phyloP scores from a whole-genome alignment of 331 rosid genomes.

The Quercus tomentella region DNA sequence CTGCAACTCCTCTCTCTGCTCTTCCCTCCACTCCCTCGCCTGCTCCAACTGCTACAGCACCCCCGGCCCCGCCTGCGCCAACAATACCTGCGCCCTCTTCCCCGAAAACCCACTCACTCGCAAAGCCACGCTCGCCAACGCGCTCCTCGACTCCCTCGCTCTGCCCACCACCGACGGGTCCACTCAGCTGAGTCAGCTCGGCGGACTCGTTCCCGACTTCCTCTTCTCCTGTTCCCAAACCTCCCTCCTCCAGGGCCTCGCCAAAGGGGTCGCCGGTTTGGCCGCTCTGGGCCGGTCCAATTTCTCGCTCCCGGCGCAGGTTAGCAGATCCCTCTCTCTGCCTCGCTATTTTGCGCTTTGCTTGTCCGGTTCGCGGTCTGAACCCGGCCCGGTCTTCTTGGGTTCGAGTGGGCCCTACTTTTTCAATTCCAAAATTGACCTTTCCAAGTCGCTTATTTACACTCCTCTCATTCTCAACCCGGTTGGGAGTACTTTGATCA shows the following conservation, averaged over 20 bases:
- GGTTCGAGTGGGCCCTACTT: constrained; percentile 25
- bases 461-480: constrained; percentile 36
- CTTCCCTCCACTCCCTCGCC: constrained; percentile 2
- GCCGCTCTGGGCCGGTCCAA: constrained; percentile 35
- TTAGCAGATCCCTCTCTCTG: constrained; percentile 13
- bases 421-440: constrained; percentile 31
- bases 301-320: constrained; percentile 33
- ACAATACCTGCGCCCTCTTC: constrained; percentile 28
- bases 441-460: constrained; percentile 39
- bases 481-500: constrained; percentile 20
- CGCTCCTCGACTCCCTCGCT: constrained; percentile 30
- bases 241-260: constrained; percentile 31
- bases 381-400: constrained; percentile 30
- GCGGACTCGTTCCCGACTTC: constrained; percentile 7
- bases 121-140: constrained; percentile 23
- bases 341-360: constrained; percentile 32
- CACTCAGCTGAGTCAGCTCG: constrained; percentile 3
- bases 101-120: constrained; percentile 38
- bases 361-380: constrained; percentile 15
- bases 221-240: constrained; percentile 30
- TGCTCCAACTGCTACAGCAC: constrained; percentile 13
- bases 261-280: constrained; percentile 19
- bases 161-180: constrained; percentile 20
- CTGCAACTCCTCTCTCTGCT: constrained; percentile 32
- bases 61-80: constrained; percentile 7